These are phyloP conservation scores for Excoecaria agallocha DNA, from an alignment of 345 rosid genomes.

Conservation along the genomic window DNA sequence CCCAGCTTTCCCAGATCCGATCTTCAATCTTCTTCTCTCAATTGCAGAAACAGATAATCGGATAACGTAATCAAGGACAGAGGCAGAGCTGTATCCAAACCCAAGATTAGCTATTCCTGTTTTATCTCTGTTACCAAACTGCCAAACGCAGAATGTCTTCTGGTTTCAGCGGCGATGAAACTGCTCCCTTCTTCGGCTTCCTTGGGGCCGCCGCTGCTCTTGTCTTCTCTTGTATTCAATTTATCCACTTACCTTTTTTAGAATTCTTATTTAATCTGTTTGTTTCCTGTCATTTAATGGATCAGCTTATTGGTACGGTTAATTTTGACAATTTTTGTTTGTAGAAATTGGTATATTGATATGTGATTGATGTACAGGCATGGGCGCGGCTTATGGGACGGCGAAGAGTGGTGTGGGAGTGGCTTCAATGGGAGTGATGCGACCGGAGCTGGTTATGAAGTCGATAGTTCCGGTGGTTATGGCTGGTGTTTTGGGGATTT, in stretches of 20 bases:
- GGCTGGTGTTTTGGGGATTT: slow-evolving; percentile 27
- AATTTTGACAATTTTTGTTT: background rate
- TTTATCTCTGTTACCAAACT: slow-evolving; percentile 1
- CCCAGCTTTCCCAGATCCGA: slow-evolving; percentile 3
- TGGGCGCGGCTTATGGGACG: slow-evolving; percentile 26
- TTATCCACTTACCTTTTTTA: background rate
- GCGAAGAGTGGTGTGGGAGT: slow-evolving; percentile 27
- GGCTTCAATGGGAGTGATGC: slow-evolving; percentile 27
- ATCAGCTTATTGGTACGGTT: background rate
- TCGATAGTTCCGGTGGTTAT: slow-evolving; percentile 28
- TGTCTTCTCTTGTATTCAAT: slow-evolving; percentile 13
- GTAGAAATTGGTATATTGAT: background rate
- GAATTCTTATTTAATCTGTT: background rate
- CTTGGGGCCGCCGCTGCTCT: slow-evolving; percentile 21
- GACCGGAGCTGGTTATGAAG: slow-evolving; percentile 27
- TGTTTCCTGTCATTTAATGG: background rate
- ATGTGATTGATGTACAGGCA: slow-evolving; percentile 4
- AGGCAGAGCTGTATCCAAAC: background rate
- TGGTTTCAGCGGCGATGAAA: slow-evolving; percentile 19
- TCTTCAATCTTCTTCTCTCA: background rate
- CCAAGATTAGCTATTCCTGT: background rate
- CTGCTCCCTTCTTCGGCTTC: slow-evolving; percentile 25
- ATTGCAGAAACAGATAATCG: background rate
- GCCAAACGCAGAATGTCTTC: slow-evolving; percentile 3
- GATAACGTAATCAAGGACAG: background rate